Base-by-base conservation (phyloP, 2,329 filamentous ascomycete genomes). In the Penicillium sclerotigenum region DNA sequence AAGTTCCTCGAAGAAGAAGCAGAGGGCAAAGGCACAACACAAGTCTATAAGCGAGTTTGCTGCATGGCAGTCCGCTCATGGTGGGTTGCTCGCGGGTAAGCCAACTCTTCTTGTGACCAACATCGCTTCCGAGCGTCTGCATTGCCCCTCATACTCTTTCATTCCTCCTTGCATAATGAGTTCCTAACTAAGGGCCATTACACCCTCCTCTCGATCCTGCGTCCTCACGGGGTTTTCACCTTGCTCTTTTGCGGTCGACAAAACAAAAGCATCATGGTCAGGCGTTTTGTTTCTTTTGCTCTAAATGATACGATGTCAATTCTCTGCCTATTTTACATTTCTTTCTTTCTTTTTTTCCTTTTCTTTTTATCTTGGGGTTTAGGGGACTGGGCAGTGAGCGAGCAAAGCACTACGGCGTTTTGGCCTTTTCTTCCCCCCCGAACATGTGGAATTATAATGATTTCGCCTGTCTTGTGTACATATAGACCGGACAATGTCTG, bases 21-120 rank as follows among this genome's bases (percentile, higher is more conserved):
- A 9, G 79, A 81, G 52, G 81, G 82, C 13, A 84, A 85, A n/a
- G 87, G 86, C n/a, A 89, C 87, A 1, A 90, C 85, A 1, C 89
- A 90, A 59, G 85, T 89, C 46, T 83, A 88, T 51, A 84, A 87
- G 59, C 82, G 86, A n/a, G 78, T 90, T 53, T 84, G 86, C 62
- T 85, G 87, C 57, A 81, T 90, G 70, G 86, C 86, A 4, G 77
- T 81, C 26, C 79, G 84, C 58, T 84, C 85, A 20, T 87, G 73
- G 76, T 77, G 78, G 59, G 72, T 74, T 48, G 71, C 70, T 46
- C 69, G 73, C 55, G 72, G 71, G 61, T 73, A 58, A 59, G 52
- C 42, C n/a, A 36, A 36, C 43, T 28, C 41, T 33, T 22, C 14
- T 28, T 7, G 48, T 31, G 37, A 36, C 16, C 2, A 16, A 29